Evolutionary conservation across 192 early-diverging fungal species (phyloP).

Genomic region (Backusella morwellensis): DNA sequence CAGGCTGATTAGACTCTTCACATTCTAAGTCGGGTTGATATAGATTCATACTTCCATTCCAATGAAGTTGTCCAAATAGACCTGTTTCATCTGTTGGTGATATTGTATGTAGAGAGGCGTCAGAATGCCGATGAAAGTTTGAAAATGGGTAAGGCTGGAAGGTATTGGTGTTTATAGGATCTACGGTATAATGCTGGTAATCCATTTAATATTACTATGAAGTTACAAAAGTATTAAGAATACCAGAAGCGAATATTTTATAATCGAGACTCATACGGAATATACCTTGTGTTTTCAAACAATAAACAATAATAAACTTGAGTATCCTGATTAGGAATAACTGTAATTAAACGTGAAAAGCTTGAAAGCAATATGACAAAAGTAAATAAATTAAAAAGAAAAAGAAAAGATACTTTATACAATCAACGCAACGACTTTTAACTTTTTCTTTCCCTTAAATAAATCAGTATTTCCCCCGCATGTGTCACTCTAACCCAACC

Average conservation of each 20-base stretch:
- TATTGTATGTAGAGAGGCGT: neutral
- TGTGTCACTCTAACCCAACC: neutral
- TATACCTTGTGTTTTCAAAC: neutral
- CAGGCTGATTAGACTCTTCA: constrained; percentile 17
- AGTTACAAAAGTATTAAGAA: neutral
- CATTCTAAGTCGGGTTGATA: constrained; percentile 8
- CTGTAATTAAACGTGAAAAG: neutral
- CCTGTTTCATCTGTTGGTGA: neutral
- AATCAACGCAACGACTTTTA: neutral
- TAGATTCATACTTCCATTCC: neutral
- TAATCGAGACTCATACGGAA: neutral
- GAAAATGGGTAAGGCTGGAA: neutral
- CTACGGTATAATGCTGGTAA: neutral
- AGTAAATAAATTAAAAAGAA: neutral
- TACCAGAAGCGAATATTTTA: neutral
- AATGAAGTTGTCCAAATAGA: neutral
- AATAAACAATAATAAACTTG: neutral
- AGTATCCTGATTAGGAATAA: neutral
- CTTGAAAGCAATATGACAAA: neutral
- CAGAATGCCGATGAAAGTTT: neutral
- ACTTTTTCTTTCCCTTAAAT: neutral
- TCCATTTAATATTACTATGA: constrained; percentile 1
- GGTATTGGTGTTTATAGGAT: neutral
- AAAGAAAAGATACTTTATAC: neutral
- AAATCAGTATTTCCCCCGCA: neutral